These are phyloP conservation scores for Phytophthora ramorum DNA, from an alignment of 352 stramenopile species.

Conservation along the genomic window DNA sequence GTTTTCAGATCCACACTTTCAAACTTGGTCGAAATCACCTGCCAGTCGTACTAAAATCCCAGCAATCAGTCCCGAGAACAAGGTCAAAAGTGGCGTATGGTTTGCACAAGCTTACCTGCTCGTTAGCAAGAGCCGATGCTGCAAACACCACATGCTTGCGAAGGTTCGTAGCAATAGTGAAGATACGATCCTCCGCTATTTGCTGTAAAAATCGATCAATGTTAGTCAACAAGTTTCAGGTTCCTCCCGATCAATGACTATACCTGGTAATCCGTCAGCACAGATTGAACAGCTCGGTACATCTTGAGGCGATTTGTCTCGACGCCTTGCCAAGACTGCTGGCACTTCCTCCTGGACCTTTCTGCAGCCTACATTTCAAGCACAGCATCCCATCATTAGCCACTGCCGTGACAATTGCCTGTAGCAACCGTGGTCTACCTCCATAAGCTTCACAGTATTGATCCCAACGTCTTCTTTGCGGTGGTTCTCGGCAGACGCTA, in stretches of 20 bases:
- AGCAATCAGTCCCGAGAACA: background rate
- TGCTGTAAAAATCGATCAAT: slow-evolving; percentile 42
- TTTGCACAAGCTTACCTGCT: slow-evolving; percentile 59
- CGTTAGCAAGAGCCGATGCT: slow-evolving; percentile 79
- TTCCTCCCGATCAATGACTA: background rate
- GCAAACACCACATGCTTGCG: slow-evolving; percentile 88
- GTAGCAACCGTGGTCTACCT: slow-evolving; percentile 39
- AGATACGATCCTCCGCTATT: slow-evolving; percentile 79
- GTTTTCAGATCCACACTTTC: slow-evolving; percentile 74
- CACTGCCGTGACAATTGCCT: background rate
- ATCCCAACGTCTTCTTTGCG: slow-evolving; percentile 72
- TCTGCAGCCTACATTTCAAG: slow-evolving; percentile 59
- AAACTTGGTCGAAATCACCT: slow-evolving; percentile 77
- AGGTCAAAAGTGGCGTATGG: background rate
- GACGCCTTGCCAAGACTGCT: slow-evolving; percentile 61
- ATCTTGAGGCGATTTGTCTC: slow-evolving; percentile 73
- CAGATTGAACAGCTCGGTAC: slow-evolving; percentile 69
- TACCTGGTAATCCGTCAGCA: slow-evolving; percentile 87
- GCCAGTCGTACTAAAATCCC: slow-evolving; percentile 78
- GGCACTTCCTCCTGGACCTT: slow-evolving; percentile 65
- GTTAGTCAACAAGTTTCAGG: background rate
- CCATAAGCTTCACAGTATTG: slow-evolving; percentile 63
- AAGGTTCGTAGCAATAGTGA: slow-evolving; percentile 74
- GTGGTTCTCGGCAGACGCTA: slow-evolving; percentile 62
- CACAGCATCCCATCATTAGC: background rate